Conservation (phyloP, 164 flowering plant genomes). For the Taxillus chinensis region DNA sequence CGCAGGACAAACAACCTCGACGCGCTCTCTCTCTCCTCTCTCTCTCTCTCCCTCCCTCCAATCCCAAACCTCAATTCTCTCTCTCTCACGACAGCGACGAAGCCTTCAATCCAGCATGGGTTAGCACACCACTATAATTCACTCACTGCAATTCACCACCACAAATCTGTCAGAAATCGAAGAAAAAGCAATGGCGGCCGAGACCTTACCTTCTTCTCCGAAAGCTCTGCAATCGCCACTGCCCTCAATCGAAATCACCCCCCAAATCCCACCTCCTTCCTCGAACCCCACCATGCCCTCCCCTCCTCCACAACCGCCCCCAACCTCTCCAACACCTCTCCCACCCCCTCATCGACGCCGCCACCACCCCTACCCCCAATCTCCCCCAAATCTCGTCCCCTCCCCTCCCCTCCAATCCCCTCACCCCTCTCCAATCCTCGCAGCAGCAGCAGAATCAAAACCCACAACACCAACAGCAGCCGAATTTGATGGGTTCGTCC, state of each 20-base stretch:
- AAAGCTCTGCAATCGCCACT: neutral
- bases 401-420: conserved; percentile 18
- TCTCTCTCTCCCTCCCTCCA: neutral
- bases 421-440: conserved; percentile 1
- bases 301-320: conserved; percentile 20
- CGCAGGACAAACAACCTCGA: neutral
- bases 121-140: neutral
- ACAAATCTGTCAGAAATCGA: no score
- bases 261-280: neutral
- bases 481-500: conserved; percentile 25
- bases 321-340: conserved; percentile 32
- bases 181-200: neutral
- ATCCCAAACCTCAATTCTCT: neutral
- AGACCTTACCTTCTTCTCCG: neutral
- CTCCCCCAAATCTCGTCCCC: conserved; percentile 37
- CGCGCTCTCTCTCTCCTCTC: neutral
- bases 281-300: conserved; percentile 1
- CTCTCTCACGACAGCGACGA: neutral
- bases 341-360: conserved; percentile 17
- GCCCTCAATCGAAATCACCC: neutral
- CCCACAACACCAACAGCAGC: conserved; percentile 22
- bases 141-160: no score
- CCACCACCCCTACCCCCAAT: conserved; percentile 24
- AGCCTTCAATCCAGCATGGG: neutral
- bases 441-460: conserved; percentile 18